phyloP scores from a whole-genome alignment of 805 yeast genomes.

The Starmerella sirachaensis region DNA sequence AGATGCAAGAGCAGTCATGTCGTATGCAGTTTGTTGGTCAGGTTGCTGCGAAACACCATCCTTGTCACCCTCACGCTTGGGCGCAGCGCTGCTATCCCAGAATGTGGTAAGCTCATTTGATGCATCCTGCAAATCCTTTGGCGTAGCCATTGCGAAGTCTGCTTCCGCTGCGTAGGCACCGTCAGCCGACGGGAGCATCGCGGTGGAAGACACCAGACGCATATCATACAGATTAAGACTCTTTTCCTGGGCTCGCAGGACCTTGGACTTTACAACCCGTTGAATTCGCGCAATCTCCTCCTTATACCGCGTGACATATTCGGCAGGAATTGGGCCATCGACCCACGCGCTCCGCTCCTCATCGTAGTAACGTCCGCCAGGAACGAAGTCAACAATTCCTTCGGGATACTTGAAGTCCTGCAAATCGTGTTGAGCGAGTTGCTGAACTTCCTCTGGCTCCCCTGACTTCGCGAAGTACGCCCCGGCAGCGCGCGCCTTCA shows the following conservation, averaged over 20 bases:
- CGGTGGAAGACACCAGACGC: not conserved
- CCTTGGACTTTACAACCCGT: constrained; percentile 12
- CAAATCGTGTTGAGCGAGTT: constrained; percentile 12
- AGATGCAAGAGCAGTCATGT: constrained; percentile 5
- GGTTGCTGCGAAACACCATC: not conserved
- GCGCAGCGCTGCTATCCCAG: too few relatives aligned
- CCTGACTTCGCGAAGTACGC: constrained; percentile 5
- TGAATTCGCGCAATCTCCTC: constrained; percentile 14
- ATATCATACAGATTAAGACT: not conserved
- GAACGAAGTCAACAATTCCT: constrained; percentile 12
- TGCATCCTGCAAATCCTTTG: too few relatives aligned
- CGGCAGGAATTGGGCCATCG: constrained; percentile 14
- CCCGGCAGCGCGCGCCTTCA: constrained; percentile 10
- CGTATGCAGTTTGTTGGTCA: not conserved
- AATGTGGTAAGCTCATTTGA: not conserved
- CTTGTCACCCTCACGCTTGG: not conserved
- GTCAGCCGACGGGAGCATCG: not conserved
- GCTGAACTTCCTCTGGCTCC: constrained; percentile 10
- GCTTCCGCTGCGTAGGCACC: constrained; percentile 3
- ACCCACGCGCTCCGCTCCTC: constrained; percentile 18
- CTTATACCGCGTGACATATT: constrained; percentile 11
- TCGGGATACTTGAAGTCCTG: constrained; percentile 16
- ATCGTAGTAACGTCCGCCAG: constrained; percentile 17
- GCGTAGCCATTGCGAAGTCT: constrained; percentile 7
- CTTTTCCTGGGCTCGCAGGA: constrained; percentile 9